Evolutionary conservation across 2,329 filamentous ascomycete species (phyloP).

Genomic region (Dothiorella sarmentorum): DNA sequence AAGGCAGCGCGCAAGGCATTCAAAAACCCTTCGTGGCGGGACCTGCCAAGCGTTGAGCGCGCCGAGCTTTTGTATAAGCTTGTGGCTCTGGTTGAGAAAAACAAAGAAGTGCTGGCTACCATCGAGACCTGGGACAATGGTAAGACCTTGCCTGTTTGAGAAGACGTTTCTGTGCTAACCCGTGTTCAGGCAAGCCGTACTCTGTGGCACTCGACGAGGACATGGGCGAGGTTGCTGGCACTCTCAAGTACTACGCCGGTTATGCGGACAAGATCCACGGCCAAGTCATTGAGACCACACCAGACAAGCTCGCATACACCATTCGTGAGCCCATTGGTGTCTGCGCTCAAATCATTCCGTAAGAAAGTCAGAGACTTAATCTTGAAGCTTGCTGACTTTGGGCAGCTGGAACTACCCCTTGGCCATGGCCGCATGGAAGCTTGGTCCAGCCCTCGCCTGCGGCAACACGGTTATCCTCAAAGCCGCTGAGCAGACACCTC

Average conservation of each 20-base stretch:
- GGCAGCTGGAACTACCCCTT: slow-evolving; percentile 50
- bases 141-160: slow-evolving; percentile 18
- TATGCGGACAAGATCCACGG: slow-evolving; percentile 78
- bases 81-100: slow-evolving; percentile 63
- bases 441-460: slow-evolving; percentile 56
- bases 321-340: slow-evolving; percentile 63
- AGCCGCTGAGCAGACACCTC: slow-evolving; percentile 56
- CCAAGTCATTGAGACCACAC: slow-evolving; percentile 69
- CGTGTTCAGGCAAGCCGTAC: slow-evolving; percentile 58
- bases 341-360: slow-evolving; percentile 36
- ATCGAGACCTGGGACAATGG: slow-evolving; percentile 80
- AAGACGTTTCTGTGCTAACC: not conserved
- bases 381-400: not conserved
- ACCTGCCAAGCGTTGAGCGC: slow-evolving; percentile 64
- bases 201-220: slow-evolving; percentile 62
- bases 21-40: slow-evolving; percentile 63
- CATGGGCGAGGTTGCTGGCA: slow-evolving; percentile 56
- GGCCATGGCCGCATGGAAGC: slow-evolving; percentile 49
- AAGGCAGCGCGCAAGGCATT: slow-evolving; percentile 67
- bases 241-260: slow-evolving; percentile 72
- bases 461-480: slow-evolving; percentile 57
- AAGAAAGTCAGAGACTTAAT: not conserved
- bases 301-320: slow-evolving; percentile 71
- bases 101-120: slow-evolving; percentile 60
- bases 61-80: slow-evolving; percentile 67